Evolutionary conservation across 768 basidiomycete genomes (phyloP), one percentile per base, ranked within the genome.

Genomic region (Termitomyces sp.): DNA sequence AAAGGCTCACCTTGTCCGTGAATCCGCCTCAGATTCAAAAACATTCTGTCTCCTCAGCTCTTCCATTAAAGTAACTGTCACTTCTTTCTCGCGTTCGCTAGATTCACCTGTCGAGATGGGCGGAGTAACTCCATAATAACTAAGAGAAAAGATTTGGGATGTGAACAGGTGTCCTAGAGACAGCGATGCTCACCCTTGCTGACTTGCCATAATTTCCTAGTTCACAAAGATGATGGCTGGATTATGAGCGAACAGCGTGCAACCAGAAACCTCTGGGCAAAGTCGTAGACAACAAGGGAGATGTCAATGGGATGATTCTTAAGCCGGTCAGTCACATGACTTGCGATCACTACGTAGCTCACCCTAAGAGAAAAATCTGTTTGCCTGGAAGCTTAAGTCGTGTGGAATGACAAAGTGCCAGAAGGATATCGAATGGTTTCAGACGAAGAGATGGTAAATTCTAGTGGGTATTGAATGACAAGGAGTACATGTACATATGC

Each of bases 11-110:
- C 96, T 88, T 63, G 85, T 89, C 74, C 90, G 84, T 32, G 92
- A 82, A 74, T 98, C 95, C 57, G 92, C 89, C 63, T 94, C 91
- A 50, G 82, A 87, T 76, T 98, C 96, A 74, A 97, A 96, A 2
- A 89, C 89, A 60, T 91, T 89, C 69, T 96, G 89, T 50, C 84
- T 78, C 69, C 87, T 83, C 36, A 99, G 82, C 74, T 99, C 96
- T 60, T 93, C 88, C 90, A 98, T 92, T 56, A 99, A 79, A 7
- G 91, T 90, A 18, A 79, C 69, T 0, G 92, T 94, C 22, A 94
- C 90, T 73, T 91, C 90, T 73, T 88, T 89, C 76, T 94, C 92
- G 67, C 88, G 82, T 62, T 86, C 82, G 54, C 75, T 91, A 20
- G 92, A 94, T 66, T 90, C 88, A 36, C 73, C 76, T 24, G 83